These are phyloP conservation scores for Sphaerosporella brunnea DNA, from an alignment of 495 filamentous ascomycete genomes.

Conservation along the genomic window DNA sequence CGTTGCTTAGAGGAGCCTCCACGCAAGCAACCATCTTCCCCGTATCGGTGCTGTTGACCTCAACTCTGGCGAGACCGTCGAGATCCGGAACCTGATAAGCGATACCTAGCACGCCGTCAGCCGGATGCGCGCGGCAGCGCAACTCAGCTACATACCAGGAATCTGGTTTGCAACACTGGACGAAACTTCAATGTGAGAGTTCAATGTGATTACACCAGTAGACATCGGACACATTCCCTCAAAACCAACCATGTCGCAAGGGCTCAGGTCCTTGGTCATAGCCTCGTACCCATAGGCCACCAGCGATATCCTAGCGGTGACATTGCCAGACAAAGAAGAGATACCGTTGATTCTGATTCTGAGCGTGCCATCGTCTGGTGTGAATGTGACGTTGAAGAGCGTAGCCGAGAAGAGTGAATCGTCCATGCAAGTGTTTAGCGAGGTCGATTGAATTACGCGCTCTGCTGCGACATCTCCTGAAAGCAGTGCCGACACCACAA, in stretches of 20 bases:
- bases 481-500: conserved; percentile 24
- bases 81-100: conserved; percentile 84
- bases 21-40: conserved; percentile 61
- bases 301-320: conserved; percentile 58
- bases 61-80: conserved; percentile 68
- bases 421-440: conserved; percentile 58
- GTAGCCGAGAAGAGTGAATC: conserved; percentile 67
- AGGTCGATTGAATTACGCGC: conserved; percentile 47
- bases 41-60: conserved; percentile 49
- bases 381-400: conserved; percentile 65
- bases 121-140: too few species aligned
- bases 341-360: conserved; percentile 62
- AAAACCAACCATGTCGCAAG: conserved; percentile 43
- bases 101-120: conserved; percentile 33
- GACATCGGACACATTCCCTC: conserved; percentile 85
- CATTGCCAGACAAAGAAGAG: conserved; percentile 69
- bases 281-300: conserved; percentile 66
- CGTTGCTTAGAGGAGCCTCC: conserved; percentile 76
- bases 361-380: conserved; percentile 54
- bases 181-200: conserved; percentile 46
- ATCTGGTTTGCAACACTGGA: conserved; percentile 42
- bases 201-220: conserved; percentile 59
- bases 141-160: conserved; percentile 38
- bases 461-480: conserved; percentile 24
- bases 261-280: conserved; percentile 47